Evolutionary conservation across 768 basidiomycete species (phyloP).

Genomic region (Leucocoprinus leucothites): DNA sequence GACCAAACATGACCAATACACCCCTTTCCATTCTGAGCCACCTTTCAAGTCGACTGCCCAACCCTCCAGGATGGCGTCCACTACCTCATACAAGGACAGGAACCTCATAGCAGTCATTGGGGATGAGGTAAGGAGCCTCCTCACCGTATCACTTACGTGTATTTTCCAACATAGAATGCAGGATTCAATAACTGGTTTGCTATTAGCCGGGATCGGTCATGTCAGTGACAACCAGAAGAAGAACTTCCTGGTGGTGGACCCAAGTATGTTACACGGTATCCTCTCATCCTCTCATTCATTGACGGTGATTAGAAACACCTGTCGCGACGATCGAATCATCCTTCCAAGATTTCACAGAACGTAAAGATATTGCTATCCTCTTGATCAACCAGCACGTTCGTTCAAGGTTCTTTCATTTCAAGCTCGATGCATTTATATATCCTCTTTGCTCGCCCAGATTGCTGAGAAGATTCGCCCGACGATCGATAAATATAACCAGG

Average conservation of each 20-base stretch:
- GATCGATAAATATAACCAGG: slow-evolving; percentile 92
- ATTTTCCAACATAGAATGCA: slow-evolving; percentile 28
- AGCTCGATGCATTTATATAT: background rate
- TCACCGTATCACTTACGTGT: background rate
- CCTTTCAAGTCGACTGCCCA: background rate
- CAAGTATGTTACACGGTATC: slow-evolving; percentile 56
- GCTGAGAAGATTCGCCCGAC: slow-evolving; percentile 96
- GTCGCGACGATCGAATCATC: slow-evolving; percentile 85
- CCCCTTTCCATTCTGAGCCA: slow-evolving; percentile 4
- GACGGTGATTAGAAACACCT: slow-evolving; percentile 69
- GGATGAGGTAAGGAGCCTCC: slow-evolving; percentile 73
- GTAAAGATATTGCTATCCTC: slow-evolving; percentile 93
- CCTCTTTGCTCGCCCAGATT: slow-evolving; percentile 49
- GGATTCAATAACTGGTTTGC: slow-evolving; percentile 96
- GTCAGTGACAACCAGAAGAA: slow-evolving; percentile 89
- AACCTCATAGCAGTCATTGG: slow-evolving; percentile 94
- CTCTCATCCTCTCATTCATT: background rate
- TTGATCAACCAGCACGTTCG: slow-evolving; percentile 98
- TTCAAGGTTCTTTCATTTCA: slow-evolving; percentile 13
- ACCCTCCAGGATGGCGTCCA: slow-evolving; percentile 40
- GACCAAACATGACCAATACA: slow-evolving; percentile 11
- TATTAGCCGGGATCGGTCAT: slow-evolving; percentile 94
- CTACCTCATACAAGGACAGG: slow-evolving; percentile 71
- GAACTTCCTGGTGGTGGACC: slow-evolving; percentile 95
- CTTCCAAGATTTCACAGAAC: slow-evolving; percentile 92